Conservation (phyloP, 2,329 filamentous ascomycete genomes). For the Sphaerulina musiva region DNA sequence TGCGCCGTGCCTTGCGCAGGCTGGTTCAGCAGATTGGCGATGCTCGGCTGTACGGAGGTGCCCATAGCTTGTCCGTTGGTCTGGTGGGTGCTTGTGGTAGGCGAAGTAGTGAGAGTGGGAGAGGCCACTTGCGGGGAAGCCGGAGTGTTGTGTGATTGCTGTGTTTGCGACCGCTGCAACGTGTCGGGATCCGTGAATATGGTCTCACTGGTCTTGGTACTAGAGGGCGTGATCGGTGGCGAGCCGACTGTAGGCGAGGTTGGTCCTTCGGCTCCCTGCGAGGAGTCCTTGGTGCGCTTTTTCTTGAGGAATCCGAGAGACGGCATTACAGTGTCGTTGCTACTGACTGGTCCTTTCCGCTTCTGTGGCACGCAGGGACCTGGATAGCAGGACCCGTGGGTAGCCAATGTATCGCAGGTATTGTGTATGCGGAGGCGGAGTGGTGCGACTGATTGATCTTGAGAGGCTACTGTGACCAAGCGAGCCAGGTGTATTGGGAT, state of each 20-base stretch:
- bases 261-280: conserved; percentile 50
- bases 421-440: conserved; percentile 10
- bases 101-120: conserved; percentile 16
- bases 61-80: conserved; percentile 17
- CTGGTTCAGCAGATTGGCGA: conserved; percentile 76
- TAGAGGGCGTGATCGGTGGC: conserved; percentile 41
- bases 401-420: conserved; percentile 19
- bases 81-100: conserved; percentile 6
- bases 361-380: conserved; percentile 23
- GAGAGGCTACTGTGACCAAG: not conserved
- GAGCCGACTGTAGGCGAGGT: conserved; percentile 50
- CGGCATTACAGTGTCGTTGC: conserved; percentile 60
- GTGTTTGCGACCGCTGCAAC: conserved; percentile 22
- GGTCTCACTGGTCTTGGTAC: conserved; percentile 35
- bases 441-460: conserved; percentile 1
- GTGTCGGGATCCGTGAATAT: conserved; percentile 29
- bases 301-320: conserved; percentile 95
- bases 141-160: conserved; percentile 22
- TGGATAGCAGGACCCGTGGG: conserved; percentile 10
- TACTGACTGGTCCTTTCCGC: conserved; percentile 18
- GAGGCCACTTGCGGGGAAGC: conserved; percentile 33
- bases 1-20: conserved; percentile 35
- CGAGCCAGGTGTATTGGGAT: not conserved
- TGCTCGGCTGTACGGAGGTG: conserved; percentile 65
- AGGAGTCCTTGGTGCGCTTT: conserved; percentile 90